phyloP scores from a whole-genome alignment of 2,329 filamentous ascomycete species.

The Colletotrichum acutatum region DNA sequence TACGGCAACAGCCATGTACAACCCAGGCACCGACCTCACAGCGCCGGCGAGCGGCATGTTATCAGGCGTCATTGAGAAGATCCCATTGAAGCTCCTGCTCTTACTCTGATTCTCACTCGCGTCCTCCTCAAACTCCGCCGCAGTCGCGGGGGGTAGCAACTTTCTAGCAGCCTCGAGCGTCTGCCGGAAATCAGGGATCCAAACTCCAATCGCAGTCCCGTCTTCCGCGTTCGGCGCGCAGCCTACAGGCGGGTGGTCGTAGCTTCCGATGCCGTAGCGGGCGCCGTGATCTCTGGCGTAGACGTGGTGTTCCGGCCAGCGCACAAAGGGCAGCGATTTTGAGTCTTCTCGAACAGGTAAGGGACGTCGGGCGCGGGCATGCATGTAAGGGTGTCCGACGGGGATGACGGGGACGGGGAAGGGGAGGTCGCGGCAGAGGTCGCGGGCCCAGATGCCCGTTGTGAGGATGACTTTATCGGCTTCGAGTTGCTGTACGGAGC shows the following conservation, averaged over 20 bases:
- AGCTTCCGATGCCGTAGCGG: slow-evolving; percentile 17
- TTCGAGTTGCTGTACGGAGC: neutral
- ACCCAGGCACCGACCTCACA: slow-evolving; percentile 11
- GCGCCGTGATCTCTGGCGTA: slow-evolving; percentile 18
- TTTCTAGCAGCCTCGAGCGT: neutral
- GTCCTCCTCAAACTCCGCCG: neutral
- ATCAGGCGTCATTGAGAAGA: slow-evolving; percentile 27
- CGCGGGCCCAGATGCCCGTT: slow-evolving; percentile 19
- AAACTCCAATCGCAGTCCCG: slow-evolving; percentile 10
- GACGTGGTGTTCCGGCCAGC: slow-evolving; percentile 26
- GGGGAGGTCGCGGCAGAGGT: neutral
- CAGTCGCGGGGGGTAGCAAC: neutral
- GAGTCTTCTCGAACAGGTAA: neutral
- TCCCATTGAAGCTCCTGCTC: slow-evolving; percentile 11
- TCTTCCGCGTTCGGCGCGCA: slow-evolving; percentile 1
- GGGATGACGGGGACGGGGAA: slow-evolving; percentile 21
- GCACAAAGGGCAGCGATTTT: slow-evolving; percentile 7
- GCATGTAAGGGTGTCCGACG: slow-evolving; percentile 20
- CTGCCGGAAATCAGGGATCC: slow-evolving; percentile 7
- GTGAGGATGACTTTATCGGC: slow-evolving; percentile 13
- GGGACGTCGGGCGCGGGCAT: neutral
- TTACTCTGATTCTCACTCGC: no score
- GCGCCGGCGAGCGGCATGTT: slow-evolving; percentile 39
- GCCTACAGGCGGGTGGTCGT: slow-evolving; percentile 9
- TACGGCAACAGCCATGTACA: slow-evolving; percentile 14